Percentiles rank a stretch among this genome's conserved stretches.
phyloP scores from a whole-genome alignment of 805 yeast species.

The Wickerhamia fluorescens region DNA sequence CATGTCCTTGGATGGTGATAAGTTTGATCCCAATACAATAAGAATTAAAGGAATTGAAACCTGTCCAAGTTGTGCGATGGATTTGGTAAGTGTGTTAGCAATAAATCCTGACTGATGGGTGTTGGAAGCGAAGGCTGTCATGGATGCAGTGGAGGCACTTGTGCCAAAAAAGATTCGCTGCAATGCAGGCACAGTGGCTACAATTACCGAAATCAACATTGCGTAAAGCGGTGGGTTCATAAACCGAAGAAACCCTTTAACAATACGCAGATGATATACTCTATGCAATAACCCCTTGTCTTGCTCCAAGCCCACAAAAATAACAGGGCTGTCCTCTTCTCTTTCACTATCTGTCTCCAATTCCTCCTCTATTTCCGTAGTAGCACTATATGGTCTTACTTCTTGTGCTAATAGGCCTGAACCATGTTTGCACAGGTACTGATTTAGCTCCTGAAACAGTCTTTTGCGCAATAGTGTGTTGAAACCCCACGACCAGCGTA shows the following conservation, averaged over 20 bases:
- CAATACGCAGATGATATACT: not conserved
- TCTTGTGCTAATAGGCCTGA: not conserved
- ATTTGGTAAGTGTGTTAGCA: slow-evolving; percentile 56
- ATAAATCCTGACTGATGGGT: slow-evolving; percentile 39
- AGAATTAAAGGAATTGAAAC: slow-evolving; percentile 74
- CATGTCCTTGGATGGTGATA: slow-evolving; percentile 60
- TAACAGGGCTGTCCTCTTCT: not conserved
- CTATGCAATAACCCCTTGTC: no score
- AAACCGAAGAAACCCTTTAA: slow-evolving; percentile 26
- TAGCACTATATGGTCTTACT: slow-evolving; percentile 1
- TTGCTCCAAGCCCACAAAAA: no score
- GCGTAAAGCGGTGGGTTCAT: slow-evolving; percentile 86
- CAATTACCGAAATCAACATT: slow-evolving; percentile 60
- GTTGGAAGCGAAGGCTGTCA: not conserved
- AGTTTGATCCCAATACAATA: slow-evolving; percentile 72
- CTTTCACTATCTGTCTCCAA: not conserved
- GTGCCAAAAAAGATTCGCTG: slow-evolving; percentile 52
- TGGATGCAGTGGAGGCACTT: slow-evolving; percentile 19
- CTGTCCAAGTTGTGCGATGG: slow-evolving; percentile 60
- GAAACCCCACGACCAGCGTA: slow-evolving; percentile 87
- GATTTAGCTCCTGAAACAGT: slow-evolving; percentile 28
- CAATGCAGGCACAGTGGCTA: slow-evolving; percentile 58
- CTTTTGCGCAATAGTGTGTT: slow-evolving; percentile 57
- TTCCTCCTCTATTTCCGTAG: not conserved
- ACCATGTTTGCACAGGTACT: slow-evolving; percentile 10